Base-by-base conservation (phyloP, 2,329 filamentous ascomycete species). In the Colletotrichum kahawae region DNA sequence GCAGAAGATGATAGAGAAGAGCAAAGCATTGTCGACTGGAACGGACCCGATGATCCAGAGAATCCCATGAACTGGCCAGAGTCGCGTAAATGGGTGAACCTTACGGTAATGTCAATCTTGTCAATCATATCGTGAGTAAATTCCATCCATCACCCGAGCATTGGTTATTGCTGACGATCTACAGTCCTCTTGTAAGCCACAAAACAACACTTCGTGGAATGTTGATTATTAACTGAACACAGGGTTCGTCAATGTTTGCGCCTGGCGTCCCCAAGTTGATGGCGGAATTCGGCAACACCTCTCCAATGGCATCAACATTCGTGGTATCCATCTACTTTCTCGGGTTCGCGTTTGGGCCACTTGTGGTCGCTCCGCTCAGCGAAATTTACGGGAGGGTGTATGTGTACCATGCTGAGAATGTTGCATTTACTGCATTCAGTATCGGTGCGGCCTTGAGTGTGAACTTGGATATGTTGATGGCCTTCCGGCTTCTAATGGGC, bases 61-160 rank as follows among this genome's bases (percentile, higher is more conserved):
- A 93, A 95, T 78, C 93, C 94, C 1, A 87, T 89, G 76, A 94
- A 94, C 79, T 95, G 94, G 93, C 84, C 90, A 0, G 81, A 92
- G 62, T 85, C 83, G 79, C 85, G 83, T 75, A 85, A 84, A 60
- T 80, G 79, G 54, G 66, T 81, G 16, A 82, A 81, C 14, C 81
- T 85, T 9, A 80, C 78, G 1, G 79, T 81, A 3, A 81, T 87
- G 3, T 83, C 79, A 5, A 33, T 66, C 7, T 29, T 78, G 21
- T 78, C 77, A 1, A 67, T 78, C 21, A 75, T 78, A 10, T 78
- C 77, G 75, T 73, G 21, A 62, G 75, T 77, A 5, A 5, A 4
- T 7, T n/a, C n/a, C 21, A 21, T 13, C 10, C 0, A 56, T 43
- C 14, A 13, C 8, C 21, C 21, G 5, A 24, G n/a, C n/a, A 31